A percentile compares a stretch with the other conserved stretches of the same genome.
These are phyloP conservation scores for Synchytrium microbalum DNA, from an alignment of 371 early-diverging fungal species.

Conservation along the genomic window DNA sequence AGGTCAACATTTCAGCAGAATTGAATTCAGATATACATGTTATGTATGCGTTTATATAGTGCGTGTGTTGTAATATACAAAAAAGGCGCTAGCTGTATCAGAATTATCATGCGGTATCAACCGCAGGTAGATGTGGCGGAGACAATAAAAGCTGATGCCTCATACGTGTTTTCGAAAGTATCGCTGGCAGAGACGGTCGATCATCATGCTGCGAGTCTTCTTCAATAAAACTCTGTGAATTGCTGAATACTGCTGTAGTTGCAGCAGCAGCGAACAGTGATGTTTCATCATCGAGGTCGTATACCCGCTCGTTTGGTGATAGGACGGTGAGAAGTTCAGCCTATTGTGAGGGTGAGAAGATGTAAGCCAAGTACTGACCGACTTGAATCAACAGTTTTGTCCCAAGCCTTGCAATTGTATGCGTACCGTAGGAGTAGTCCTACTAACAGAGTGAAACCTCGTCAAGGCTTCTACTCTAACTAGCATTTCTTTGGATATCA, in stretches of 20 bases:
- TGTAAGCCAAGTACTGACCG: too few species aligned
- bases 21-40: too few species aligned
- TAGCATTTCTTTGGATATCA: not conserved
- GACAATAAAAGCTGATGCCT: not conserved
- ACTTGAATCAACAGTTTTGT: too few species aligned
- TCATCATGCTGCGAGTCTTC: not conserved
- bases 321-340: not conserved
- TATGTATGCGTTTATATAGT: too few species aligned
- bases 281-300: not conserved
- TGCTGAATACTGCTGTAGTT: not conserved
- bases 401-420: too few species aligned
- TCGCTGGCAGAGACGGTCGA: not conserved
- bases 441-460: too few species aligned
- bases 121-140: not conserved
- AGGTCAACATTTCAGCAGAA: too few species aligned
- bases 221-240: not conserved
- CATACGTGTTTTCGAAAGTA: not conserved
- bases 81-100: too few species aligned
- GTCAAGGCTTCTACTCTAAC: too few species aligned
- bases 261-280: not conserved
- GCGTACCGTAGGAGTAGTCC: not conserved
- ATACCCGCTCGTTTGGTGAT: not conserved
- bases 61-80: too few species aligned
- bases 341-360: too few species aligned
- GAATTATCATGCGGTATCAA: too few species aligned